phyloP scores from a whole-genome alignment of 805 yeast species.

The Ogataea paraovalis region DNA sequence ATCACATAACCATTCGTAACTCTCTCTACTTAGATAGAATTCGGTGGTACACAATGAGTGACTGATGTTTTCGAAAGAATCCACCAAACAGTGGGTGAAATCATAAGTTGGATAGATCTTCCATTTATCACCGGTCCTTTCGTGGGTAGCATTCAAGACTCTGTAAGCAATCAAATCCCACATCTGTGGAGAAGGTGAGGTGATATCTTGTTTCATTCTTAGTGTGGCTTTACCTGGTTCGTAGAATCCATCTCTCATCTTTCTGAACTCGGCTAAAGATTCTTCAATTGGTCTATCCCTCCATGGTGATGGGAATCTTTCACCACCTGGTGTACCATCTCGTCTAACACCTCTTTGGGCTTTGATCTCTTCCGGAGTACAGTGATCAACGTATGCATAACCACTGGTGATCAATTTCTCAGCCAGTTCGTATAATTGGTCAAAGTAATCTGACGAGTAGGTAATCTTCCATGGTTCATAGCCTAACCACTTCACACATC shows the following conservation, averaged over 20 bases:
- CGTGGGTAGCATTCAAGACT: slow-evolving; percentile 87
- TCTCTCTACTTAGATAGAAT: slow-evolving; percentile 85
- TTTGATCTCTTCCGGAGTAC: slow-evolving; percentile 88
- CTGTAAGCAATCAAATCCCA: slow-evolving; percentile 99
- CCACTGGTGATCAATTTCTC: slow-evolving; percentile 69
- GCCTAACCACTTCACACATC: slow-evolving; percentile 92
- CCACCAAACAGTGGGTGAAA: slow-evolving; percentile 98
- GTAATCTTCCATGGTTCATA: slow-evolving; percentile 92
- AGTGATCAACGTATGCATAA: slow-evolving; percentile 88
- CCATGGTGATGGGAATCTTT: slow-evolving; percentile 77
- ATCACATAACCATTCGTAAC: slow-evolving; percentile 98
- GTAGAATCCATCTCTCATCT: slow-evolving; percentile 87
- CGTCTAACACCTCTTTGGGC: slow-evolving; percentile 84
- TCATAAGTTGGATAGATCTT: slow-evolving; percentile 98
- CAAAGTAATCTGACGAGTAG: slow-evolving; percentile 94
- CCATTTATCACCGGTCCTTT: slow-evolving; percentile 97
- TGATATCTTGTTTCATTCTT: slow-evolving; percentile 93
- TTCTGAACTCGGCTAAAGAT: slow-evolving; percentile 75
- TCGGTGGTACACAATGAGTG: slow-evolving; percentile 97
- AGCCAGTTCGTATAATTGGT: slow-evolving; percentile 81
- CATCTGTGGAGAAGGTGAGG: slow-evolving; percentile 95
- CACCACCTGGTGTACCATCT: slow-evolving; percentile 94
- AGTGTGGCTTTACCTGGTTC: slow-evolving; percentile 89
- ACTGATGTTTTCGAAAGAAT: slow-evolving; percentile 92
- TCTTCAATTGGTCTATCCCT: slow-evolving; percentile 69